Evolutionary conservation across 106 monocot genomes (phyloP).

Genomic region (Allium cepa): DNA sequence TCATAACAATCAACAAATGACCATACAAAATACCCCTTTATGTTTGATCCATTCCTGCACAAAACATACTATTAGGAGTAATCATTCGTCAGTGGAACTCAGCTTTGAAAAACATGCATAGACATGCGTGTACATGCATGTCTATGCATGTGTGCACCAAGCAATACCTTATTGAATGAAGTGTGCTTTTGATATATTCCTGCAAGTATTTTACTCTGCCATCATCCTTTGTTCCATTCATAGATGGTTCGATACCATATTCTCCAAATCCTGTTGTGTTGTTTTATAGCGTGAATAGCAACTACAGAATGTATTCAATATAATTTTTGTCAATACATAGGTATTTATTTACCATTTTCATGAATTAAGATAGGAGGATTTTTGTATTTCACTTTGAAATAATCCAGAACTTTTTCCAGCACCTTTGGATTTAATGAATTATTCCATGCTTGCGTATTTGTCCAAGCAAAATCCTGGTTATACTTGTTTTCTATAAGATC

Average conservation of each 20-base stretch:
- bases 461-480: constrained; percentile 1
- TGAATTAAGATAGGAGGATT: constrained; percentile 14
- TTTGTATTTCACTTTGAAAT: constrained; percentile 7
- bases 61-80: neutral
- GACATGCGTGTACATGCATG: no score
- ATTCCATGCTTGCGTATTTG: neutral
- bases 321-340: no score
- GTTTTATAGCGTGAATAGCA: no score
- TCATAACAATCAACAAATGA: constrained; percentile 58
- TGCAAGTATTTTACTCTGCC: constrained; percentile 10
- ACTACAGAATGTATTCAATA: no score
- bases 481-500: no score
- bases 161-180: constrained; percentile 4
- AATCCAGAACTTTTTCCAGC: constrained; percentile 7
- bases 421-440: constrained; percentile 4
- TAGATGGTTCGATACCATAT: neutral
- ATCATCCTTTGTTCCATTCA: constrained; percentile 6
- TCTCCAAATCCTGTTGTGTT: constrained; percentile 8
- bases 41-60: constrained; percentile 63
- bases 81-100: no score
- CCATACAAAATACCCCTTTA: constrained; percentile 70
- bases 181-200: constrained; percentile 12
- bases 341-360: constrained; percentile 12
- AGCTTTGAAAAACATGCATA: no score
- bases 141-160: no score